These are phyloP conservation scores for Lachancea fermentati DNA, from an alignment of 805 yeast species.

Conservation along the genomic window DNA sequence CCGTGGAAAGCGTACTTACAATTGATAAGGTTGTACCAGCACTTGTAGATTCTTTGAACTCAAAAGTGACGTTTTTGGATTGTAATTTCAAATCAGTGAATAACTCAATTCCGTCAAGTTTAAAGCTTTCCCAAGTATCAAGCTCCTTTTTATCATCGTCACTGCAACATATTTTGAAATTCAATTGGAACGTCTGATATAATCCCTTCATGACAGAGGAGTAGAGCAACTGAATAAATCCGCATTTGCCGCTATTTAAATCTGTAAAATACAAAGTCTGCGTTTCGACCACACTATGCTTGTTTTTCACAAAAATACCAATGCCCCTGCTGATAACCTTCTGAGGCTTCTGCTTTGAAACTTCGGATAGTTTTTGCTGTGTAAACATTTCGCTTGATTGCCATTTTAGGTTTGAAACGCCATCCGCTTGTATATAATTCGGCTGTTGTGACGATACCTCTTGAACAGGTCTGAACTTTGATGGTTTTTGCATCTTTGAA, in stretches of 20 bases:
- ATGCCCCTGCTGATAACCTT: constrained; percentile 7
- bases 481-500: not conserved
- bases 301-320: constrained; percentile 13
- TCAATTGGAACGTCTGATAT: constrained; percentile 49
- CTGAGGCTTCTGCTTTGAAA: constrained; percentile 7
- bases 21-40: not conserved
- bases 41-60: constrained; percentile 9
- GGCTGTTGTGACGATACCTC: constrained; percentile 1
- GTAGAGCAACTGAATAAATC: constrained; percentile 49
- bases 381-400: too few relatives aligned
- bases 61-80: constrained; percentile 17
- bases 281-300: constrained; percentile 45
- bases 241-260: constrained; percentile 36
- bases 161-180: constrained; percentile 38
- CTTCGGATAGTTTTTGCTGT: too few relatives aligned
- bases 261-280: constrained; percentile 51
- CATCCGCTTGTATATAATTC: not conserved
- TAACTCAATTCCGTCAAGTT: constrained; percentile 26
- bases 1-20: not conserved
- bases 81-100: constrained; percentile 18
- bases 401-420: constrained; percentile 4
- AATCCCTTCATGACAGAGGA: constrained; percentile 46
- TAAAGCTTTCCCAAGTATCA: constrained; percentile 45
- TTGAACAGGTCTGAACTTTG: not conserved
- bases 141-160: constrained; percentile 24